These are phyloP conservation scores for Gracilaria gracilis DNA, from an alignment of 23 red algal genomes.

Conservation along the genomic window DNA sequence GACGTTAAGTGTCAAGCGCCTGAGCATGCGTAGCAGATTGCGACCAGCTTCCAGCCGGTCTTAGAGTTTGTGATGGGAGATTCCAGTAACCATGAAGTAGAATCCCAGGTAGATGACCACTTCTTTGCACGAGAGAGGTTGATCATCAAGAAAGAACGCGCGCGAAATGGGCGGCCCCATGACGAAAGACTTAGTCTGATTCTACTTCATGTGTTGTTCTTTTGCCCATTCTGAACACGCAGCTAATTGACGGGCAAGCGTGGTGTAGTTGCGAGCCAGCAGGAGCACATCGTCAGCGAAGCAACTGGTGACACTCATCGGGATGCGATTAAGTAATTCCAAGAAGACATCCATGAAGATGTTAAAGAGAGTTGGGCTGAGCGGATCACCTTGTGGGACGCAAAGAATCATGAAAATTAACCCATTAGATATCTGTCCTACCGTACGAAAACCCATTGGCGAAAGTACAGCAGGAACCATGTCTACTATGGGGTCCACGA, in stretches of 20 bases:
- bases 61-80: background rate
- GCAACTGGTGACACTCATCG: background rate
- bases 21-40: no score
- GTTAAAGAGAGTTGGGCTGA: conserved; percentile 36
- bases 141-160: background rate
- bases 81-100: background rate
- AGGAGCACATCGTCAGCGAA: conserved; percentile 43
- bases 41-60: background rate
- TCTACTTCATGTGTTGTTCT: background rate
- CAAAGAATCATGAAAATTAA: background rate
- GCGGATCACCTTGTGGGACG: conserved; percentile 42
- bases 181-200: conserved; percentile 9
- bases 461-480: background rate
- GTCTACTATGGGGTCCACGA: background rate
- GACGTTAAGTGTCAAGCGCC: no score
- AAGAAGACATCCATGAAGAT: conserved; percentile 45
- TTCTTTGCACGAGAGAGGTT: background rate
- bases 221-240: background rate
- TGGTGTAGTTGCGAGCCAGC: background rate
- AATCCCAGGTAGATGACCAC: background rate
- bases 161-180: background rate
- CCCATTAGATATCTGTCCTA: background rate
- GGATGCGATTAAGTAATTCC: conserved; percentile 7
- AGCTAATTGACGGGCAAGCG: background rate
- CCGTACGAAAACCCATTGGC: background rate